phyloP scores from a whole-genome alignment of 352 stramenopile species.

The Phytopythium montanum region DNA sequence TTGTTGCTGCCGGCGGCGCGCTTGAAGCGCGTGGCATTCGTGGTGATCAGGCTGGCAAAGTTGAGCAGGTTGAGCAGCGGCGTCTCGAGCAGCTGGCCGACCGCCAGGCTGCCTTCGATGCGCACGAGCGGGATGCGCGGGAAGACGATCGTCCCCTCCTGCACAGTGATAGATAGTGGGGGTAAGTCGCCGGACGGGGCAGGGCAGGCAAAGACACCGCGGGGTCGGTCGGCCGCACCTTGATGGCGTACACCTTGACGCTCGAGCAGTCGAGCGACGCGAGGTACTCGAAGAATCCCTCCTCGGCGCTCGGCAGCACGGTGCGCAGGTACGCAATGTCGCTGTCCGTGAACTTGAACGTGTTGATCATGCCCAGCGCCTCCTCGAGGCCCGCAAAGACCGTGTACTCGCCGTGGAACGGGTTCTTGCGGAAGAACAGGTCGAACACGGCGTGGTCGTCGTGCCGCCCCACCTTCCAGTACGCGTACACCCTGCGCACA shows the following conservation, averaged over 20 bases:
- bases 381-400: slow-evolving; percentile 94
- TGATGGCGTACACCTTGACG: slow-evolving; percentile 93
- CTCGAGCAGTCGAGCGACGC: slow-evolving; percentile 89
- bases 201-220: neutral
- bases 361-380: slow-evolving; percentile 90
- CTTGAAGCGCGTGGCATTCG: slow-evolving; percentile 97
- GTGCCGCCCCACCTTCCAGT: slow-evolving; percentile 96
- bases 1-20: slow-evolving; percentile 87
- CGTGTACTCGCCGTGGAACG: slow-evolving; percentile 97
- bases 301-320: slow-evolving; percentile 86
- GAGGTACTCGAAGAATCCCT: slow-evolving; percentile 96
- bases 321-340: slow-evolving; percentile 95
- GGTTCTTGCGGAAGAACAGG: slow-evolving; percentile 99
- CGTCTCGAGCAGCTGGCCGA: slow-evolving; percentile 98
- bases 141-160: slow-evolving; percentile 96
- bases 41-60: slow-evolving; percentile 96
- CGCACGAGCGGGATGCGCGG: slow-evolving; percentile 93
- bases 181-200: neutral
- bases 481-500: slow-evolving; percentile 96
- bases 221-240: slow-evolving; percentile 16
- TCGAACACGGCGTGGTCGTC: slow-evolving; percentile 93
- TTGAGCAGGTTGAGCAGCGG: slow-evolving; percentile 98
- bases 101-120: slow-evolving; percentile 91
- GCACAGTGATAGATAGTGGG: neutral
- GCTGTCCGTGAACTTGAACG: slow-evolving; percentile 91